phyloP scores from a whole-genome alignment of 805 yeast genomes.

The Candida takata region DNA sequence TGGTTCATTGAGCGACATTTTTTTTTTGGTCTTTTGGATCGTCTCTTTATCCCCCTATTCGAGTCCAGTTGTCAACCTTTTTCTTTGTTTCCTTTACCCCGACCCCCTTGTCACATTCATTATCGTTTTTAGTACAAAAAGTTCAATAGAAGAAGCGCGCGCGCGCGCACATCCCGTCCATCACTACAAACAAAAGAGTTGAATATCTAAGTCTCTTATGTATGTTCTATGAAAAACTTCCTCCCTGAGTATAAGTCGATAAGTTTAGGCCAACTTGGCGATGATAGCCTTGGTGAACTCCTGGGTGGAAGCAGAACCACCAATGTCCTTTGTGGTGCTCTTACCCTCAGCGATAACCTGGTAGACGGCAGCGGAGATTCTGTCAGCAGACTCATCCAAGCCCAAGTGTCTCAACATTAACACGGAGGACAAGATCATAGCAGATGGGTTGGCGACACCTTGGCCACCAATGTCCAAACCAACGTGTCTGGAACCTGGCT shows the following conservation, averaged over 20 bases:
- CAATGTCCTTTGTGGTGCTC: conserved; percentile 81
- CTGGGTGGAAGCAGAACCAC: conserved; percentile 83
- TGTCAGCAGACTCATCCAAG: conserved; percentile 74
- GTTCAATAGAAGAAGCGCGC: no score
- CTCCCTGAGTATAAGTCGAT: no score
- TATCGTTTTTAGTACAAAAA: no score
- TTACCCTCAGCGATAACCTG: conserved; percentile 86
- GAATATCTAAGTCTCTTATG: no score
- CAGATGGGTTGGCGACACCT: conserved; percentile 96
- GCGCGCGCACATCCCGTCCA: no score
- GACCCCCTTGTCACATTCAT: no score
- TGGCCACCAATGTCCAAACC: conserved; percentile 94
- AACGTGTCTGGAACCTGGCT: conserved; percentile 99
- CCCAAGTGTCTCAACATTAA: conserved; percentile 96
- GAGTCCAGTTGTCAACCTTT: no score
- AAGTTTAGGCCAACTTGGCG: conserved; percentile 28
- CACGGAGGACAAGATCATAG: conserved; percentile 86
- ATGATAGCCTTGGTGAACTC: conserved; percentile 93
- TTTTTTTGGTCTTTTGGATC: not conserved
- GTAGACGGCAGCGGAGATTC: conserved; percentile 83
- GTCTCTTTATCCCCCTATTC: no score
- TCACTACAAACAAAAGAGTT: no score
- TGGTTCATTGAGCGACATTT: conserved; percentile 26
- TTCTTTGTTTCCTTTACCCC: no score
- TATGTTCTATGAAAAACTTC: no score